Conservation (phyloP, 1,284 basidiomycete species). For the Tilletiopsis washingtonensis region DNA sequence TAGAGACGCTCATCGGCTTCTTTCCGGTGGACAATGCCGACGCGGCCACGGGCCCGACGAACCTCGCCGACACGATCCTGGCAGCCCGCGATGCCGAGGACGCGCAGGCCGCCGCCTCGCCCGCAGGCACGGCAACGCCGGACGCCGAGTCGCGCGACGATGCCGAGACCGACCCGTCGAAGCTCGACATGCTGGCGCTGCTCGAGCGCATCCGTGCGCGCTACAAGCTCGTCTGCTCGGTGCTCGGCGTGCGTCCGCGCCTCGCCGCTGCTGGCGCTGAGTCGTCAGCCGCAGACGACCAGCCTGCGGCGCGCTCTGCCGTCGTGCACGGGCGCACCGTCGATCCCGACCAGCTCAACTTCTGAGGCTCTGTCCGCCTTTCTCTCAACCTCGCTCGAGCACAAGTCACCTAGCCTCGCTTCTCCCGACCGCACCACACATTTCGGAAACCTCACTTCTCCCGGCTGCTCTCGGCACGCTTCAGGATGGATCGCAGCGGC, state of each 20-base stretch:
- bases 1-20: conserved; percentile 56
- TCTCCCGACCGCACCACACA: too few relatives aligned
- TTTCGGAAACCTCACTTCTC: too few relatives aligned
- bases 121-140: conserved; percentile 2
- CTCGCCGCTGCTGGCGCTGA: not conserved
- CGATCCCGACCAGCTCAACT: not conserved
- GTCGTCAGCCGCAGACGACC: not conserved
- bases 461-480: too few relatives aligned
- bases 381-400: too few relatives aligned
- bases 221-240: conserved; percentile 76
- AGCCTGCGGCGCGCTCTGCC: not conserved
- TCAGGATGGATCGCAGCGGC: too few relatives aligned
- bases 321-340: conserved; percentile 1
- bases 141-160: conserved; percentile 40
- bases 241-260: conserved; percentile 63
- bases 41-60: not conserved
- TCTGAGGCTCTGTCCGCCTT: not conserved
- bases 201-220: conserved; percentile 77
- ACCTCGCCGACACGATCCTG: too few relatives aligned
- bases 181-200: conserved; percentile 64
- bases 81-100: too few relatives aligned
- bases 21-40: conserved; percentile 40
- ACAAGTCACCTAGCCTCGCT: too few relatives aligned
- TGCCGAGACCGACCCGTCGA: conserved; percentile 21
- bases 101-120: too few relatives aligned